Evolutionary conservation across 2,329 filamentous ascomycete genomes (phyloP), one percentile per base, ranked within the genome.

Genomic region (Penicillium oxalicum): DNA sequence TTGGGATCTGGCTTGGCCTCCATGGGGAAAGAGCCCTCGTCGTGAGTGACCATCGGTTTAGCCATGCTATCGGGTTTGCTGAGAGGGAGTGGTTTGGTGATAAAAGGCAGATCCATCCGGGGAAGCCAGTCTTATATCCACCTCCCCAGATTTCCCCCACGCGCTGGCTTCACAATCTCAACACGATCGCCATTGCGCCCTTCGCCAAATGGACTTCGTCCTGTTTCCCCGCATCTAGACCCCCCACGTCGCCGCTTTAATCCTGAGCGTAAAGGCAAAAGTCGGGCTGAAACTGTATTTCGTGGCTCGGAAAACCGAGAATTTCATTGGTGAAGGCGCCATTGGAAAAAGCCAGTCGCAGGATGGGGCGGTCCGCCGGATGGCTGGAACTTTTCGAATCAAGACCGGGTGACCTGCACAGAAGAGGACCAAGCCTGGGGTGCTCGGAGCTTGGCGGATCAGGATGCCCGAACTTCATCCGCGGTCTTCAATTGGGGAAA

Each of bases 21-120:
- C 5, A 49, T 48, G 6, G 47, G 37, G 18, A 18, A 18, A 18
- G 18, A 18, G 24, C 37, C 40, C 39, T 63, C 60, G 42, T 64
- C 48, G 44, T 63, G 62, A 27, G 45, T 9, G 26, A 46, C 32
- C 9, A 49, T 25, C 12, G 54, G 45, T 39, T 61, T 61, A 24
- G 47, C 48, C 58, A 60, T 60, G 32, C 18, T 37, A 32, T 25
- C 12, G 4, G 45, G 24, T 33, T 45, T 35, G 24, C 47, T 40
- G 24, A 13, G 37, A 29, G 9, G 13, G 5, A 26, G 18, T 18
- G 11, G 18, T 13, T 12, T 8, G 29, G 29, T 32, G 13, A 34
- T 33, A 28, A n/a, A 18, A 5, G 18, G 5, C n/a, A 18, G 26
- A 24, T 13, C 27, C 27, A 36, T 4, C 11, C 28, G 9, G 12